phyloP scores from a whole-genome alignment of 2,329 filamentous ascomycete genomes.

The Teratosphaeriaceae sp. region DNA sequence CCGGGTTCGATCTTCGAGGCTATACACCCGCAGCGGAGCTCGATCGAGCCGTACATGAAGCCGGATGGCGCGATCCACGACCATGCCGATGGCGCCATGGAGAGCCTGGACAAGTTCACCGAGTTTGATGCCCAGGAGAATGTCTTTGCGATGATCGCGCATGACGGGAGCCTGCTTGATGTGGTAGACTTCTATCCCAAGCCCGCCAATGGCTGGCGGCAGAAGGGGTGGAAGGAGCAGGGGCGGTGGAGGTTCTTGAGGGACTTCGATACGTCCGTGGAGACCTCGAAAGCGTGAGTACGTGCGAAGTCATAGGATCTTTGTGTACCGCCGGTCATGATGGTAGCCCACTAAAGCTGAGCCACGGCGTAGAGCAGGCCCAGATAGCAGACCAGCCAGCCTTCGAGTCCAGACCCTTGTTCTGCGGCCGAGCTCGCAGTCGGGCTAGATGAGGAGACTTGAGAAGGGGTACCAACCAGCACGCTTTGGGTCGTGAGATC shows the following conservation, averaged over 20 bases:
- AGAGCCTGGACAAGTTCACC: conserved; percentile 40
- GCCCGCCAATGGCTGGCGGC: conserved; percentile 40
- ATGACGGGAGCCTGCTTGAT: conserved; percentile 39
- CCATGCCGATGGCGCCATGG: conserved; percentile 28
- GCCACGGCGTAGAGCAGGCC: too few relatives aligned
- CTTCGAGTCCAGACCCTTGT: too few relatives aligned
- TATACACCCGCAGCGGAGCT: conserved; percentile 29
- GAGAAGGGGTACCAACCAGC: too few relatives aligned
- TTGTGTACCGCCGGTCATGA: too few relatives aligned
- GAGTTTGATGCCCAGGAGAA: conserved; percentile 41
- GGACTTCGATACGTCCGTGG: conserved; percentile 32
- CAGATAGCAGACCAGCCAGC: too few relatives aligned
- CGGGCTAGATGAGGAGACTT: too few relatives aligned
- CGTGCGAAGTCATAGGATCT: too few relatives aligned
- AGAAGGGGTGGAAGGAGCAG: conserved; percentile 41
- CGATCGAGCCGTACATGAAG: conserved; percentile 25
- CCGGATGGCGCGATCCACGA: conserved; percentile 19
- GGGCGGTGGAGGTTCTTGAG: conserved; percentile 45
- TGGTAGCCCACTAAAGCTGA: too few relatives aligned
- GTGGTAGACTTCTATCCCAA: conserved; percentile 46
- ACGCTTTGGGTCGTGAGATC: too few relatives aligned
- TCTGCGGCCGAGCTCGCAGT: too few relatives aligned
- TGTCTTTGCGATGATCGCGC: conserved; percentile 42
- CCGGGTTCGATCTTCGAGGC: conserved; percentile 35
- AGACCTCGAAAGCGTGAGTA: too few relatives aligned